Evolutionary conservation across 495 filamentous ascomycete genomes (phyloP), one percentile per base, ranked within the genome.

Genomic region (Cercophora newfieldiana): DNA sequence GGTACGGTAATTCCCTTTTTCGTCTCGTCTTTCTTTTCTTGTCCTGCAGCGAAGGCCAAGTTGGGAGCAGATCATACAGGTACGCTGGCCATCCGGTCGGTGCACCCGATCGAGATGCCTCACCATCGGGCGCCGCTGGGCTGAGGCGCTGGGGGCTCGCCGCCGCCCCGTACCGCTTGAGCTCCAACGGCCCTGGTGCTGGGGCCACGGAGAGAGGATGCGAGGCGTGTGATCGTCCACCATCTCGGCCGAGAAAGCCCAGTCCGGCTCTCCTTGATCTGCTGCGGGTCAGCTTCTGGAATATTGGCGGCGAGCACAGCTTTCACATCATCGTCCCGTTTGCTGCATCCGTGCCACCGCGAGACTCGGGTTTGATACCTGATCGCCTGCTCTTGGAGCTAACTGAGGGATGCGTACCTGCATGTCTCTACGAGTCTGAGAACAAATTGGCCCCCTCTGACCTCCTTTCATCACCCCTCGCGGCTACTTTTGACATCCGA

Each of bases 221-320:
- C 72, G 72, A 72, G 55, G 72, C 67, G 72, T 75, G 54, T 75
- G 72, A 75, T 75, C 72, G 64, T 65, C 72, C 57, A 57, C 24
- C 64, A 59, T 31, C 31, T 63, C 66, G n/a, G 31, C 66, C 53
- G 7, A 21, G 47, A 25, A 19, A 18, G 29, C 54, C 33, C 33
- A 50, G 21, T 26, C 57, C 47, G 30, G 26, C 65, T 25, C 63
- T 37, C 61, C 50, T 44, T 26, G 16, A 31, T 33, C 12, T 22
- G 33, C 63, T 25, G 37, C 14, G 49, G 18, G n/a, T 49, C 65
- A 66, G 30, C 58, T 66, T 66, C 65, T 66, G 65, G 65, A 66
- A 66, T 59, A 59, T 30, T 29, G 26, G 33, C 22, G 21, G 21
- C 22, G 24, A 18, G 26, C 59, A 28, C 26, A n/a, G 28, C 48